Evolutionary conservation across 306 rosid genomes (phyloP).

Genomic region (Hylodesmum podocarpum): DNA sequence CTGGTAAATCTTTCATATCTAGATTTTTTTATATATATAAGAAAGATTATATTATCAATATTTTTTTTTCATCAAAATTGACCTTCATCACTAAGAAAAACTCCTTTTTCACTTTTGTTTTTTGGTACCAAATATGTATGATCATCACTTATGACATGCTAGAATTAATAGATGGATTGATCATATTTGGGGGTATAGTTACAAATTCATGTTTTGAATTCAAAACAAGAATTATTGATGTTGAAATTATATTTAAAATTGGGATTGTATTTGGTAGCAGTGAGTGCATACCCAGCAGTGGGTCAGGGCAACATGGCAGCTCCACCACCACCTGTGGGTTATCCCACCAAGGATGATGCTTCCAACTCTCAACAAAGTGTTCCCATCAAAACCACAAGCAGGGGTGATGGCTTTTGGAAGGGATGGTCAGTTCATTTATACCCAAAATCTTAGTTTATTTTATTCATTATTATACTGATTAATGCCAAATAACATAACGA

Average conservation of each 20-base stretch:
- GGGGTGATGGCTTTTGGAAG: slow-evolving; percentile 63
- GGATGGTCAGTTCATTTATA: slow-evolving; percentile 47
- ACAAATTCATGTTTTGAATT: not conserved
- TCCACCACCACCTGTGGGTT: slow-evolving; percentile 49
- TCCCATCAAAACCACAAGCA: slow-evolving; percentile 36
- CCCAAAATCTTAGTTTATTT: not conserved
- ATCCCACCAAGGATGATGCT: slow-evolving; percentile 37
- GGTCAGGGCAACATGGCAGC: slow-evolving; percentile 10
- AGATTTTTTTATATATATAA: not conserved
- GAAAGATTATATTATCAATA: not conserved
- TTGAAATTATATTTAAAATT: not conserved
- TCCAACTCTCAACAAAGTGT: slow-evolving; percentile 28
- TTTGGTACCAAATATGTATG: not conserved
- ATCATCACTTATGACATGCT: too few relatives aligned
- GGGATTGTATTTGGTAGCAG: not conserved
- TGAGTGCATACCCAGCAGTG: slow-evolving; percentile 40
- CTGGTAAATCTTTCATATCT: slow-evolving; percentile 7
- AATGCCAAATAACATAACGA: too few relatives aligned
- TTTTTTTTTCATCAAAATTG: not conserved
- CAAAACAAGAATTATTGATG: not conserved
- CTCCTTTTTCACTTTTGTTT: not conserved
- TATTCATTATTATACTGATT: not conserved
- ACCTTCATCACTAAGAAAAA: not conserved
- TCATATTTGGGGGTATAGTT: not conserved
- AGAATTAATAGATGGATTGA: too few relatives aligned